Evolutionary conservation across 2,329 filamentous ascomycete genomes (phyloP), one percentile per base, ranked within the genome.

Genomic region (Laburnicola sp.): DNA sequence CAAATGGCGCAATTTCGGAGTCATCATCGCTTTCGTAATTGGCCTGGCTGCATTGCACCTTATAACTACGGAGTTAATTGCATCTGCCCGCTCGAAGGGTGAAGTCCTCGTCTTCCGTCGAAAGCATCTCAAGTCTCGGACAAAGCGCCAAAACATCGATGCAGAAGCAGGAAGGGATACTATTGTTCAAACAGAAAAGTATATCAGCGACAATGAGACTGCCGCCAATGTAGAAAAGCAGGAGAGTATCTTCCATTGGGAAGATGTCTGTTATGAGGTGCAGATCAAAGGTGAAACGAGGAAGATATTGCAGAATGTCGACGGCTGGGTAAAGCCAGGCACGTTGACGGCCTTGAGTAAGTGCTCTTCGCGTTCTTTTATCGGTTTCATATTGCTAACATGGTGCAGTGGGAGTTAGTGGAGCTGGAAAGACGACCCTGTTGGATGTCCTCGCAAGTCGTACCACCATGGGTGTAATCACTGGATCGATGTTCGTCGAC

Each of bases 251-350:
- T 95, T 95, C 78, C 88, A 91, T 65, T 96, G 91, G 91, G 82
- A 86, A 58, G 81, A 93, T 61, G 86, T 96, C 1, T 91, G 87
- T 74, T 96, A 84, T 58, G 80, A 82, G 37, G 86, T 90, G 69
- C 86, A 89, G 71, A 91, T 96, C 75, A 95, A 95, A 77, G 79
- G 79, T 10, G 84, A 93, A 62, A 76, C 80, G 1, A 82, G 91
- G 11, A 84, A 87, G 36, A 88, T 97, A 63, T 77, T 97, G 51
- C 86, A 96, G 63, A 79, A 94, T 56, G 89, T 96, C 10, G 88
- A 95, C 66, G 92, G 92, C 28, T 96, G 90, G 89, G 91, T 97
- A 51, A 94, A 95, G 74, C 92, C 92, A 2, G 92, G 92, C 51
- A 96, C 90, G 10, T 73, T 96, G 45, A 69, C 91, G 9, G 91